phyloP scores from a whole-genome alignment of 2,329 filamentous ascomycete genomes.

The Clonostachys chloroleuca region DNA sequence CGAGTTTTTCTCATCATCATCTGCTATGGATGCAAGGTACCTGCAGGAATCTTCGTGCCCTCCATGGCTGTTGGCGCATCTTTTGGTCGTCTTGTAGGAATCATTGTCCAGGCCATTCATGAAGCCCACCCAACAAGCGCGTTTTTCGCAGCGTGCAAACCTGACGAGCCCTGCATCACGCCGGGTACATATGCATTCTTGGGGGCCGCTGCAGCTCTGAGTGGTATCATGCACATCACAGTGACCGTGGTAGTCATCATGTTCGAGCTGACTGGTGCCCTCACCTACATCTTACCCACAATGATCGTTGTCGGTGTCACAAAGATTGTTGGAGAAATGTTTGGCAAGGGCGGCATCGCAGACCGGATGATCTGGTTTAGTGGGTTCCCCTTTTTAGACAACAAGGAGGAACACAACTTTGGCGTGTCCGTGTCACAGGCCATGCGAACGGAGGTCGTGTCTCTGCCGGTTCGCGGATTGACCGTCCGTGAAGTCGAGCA shows the following conservation, averaged over 20 bases:
- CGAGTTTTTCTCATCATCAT: constrained; percentile 85
- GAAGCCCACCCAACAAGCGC: constrained; percentile 76
- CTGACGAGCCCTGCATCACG: constrained; percentile 93
- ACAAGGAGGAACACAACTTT: constrained; percentile 96
- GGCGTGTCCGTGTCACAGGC: constrained; percentile 88
- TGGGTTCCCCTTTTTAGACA: constrained; percentile 93
- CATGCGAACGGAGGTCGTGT: constrained; percentile 76
- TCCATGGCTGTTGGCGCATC: constrained; percentile 97
- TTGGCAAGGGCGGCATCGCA: constrained; percentile 94
- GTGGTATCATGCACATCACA: constrained; percentile 97
- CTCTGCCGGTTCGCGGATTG: constrained; percentile 70
- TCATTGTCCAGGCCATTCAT: constrained; percentile 85
- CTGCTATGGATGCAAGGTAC: constrained; percentile 96
- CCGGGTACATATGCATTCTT: constrained; percentile 96
- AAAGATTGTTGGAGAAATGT: constrained; percentile 85
- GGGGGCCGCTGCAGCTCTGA: constrained; percentile 84
- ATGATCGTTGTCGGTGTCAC: constrained; percentile 99
- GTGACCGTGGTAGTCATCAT: constrained; percentile 98
- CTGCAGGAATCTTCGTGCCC: constrained; percentile 95
- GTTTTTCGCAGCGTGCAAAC: constrained; percentile 85
- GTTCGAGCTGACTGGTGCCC: constrained; percentile 96
- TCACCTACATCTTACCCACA: constrained; percentile 94
- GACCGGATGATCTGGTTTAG: constrained; percentile 99
- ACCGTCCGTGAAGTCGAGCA: constrained; percentile 73
- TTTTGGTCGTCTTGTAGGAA: constrained; percentile 91